Evolutionary conservation across 352 stramenopile genomes (phyloP).

Genomic region (Pythium phragmitis): DNA sequence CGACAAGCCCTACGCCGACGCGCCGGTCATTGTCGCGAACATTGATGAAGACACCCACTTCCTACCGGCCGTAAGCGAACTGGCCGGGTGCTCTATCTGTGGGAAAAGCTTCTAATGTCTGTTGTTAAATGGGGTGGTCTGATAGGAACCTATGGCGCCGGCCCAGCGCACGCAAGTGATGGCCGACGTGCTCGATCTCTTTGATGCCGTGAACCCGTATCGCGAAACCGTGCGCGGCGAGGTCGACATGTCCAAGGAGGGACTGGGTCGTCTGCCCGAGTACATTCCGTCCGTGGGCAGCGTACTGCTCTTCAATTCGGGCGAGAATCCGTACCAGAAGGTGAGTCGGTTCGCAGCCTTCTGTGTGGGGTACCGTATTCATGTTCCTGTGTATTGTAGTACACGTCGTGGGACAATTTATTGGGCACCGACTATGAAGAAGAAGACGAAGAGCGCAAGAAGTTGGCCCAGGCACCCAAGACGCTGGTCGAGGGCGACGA

Average conservation of each 20-base stretch:
- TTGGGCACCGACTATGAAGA: constrained; percentile 84
- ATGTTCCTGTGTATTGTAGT: constrained; percentile 38
- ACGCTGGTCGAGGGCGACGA: constrained; percentile 83
- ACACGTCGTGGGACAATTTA: constrained; percentile 87
- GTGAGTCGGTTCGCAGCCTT: constrained; percentile 7
- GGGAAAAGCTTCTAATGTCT: background rate
- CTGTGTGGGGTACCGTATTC: background rate
- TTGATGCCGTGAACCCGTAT: constrained; percentile 83
- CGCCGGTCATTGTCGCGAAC: constrained; percentile 63
- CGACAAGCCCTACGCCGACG: constrained; percentile 82
- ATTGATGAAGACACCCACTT: constrained; percentile 82
- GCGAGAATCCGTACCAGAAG: constrained; percentile 88
- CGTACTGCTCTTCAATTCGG: constrained; percentile 86
- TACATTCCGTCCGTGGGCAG: constrained; percentile 81
- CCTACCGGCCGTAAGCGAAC: constrained; percentile 47
- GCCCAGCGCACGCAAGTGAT: constrained; percentile 76
- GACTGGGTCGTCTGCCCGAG: constrained; percentile 72
- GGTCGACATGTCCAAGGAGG: constrained; percentile 84
- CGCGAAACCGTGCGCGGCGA: constrained; percentile 68
- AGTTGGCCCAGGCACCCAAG: constrained; percentile 73
- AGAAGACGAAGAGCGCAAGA: constrained; percentile 84
- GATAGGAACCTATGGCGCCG: constrained; percentile 61
- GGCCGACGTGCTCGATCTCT: constrained; percentile 79
- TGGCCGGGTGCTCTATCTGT: background rate
- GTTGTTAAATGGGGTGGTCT: background rate